These are phyloP conservation scores for Lecanicillium sp. DNA, from an alignment of 2,329 filamentous ascomycete species.

Conservation along the genomic window DNA sequence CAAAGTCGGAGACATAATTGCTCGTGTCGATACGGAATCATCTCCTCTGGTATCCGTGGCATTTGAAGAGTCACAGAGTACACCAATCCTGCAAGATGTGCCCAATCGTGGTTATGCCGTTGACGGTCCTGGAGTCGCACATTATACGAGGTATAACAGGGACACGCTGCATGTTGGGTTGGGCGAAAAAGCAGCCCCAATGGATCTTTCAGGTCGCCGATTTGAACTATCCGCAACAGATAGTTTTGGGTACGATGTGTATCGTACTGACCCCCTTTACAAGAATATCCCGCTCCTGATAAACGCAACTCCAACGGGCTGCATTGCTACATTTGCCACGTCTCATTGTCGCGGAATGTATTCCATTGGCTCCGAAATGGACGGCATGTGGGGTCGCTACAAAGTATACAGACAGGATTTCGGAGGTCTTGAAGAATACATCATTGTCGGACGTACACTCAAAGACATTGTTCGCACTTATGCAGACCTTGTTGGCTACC, in stretches of 20 bases:
- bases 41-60: slow-evolving; percentile 49
- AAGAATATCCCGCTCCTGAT: slow-evolving; percentile 69
- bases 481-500: slow-evolving; percentile 59
- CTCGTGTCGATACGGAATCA: slow-evolving; percentile 39
- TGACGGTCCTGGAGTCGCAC: slow-evolving; percentile 52
- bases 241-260: slow-evolving; percentile 65
- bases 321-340: slow-evolving; percentile 60
- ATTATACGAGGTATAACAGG: slow-evolving; percentile 56
- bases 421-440: slow-evolving; percentile 64
- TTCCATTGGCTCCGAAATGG: slow-evolving; percentile 62
- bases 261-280: slow-evolving; percentile 64
- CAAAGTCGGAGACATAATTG: slow-evolving; percentile 37
- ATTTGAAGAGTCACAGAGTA: slow-evolving; percentile 34
- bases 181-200: slow-evolving; percentile 64
- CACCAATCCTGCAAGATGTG: slow-evolving; percentile 53
- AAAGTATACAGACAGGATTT: slow-evolving; percentile 67
- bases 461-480: slow-evolving; percentile 58
- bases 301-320: slow-evolving; percentile 55
- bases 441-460: slow-evolving; percentile 57
- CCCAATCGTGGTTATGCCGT: slow-evolving; percentile 56
- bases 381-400: slow-evolving; percentile 67
- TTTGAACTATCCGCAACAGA: slow-evolving; percentile 63
- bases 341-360: slow-evolving; percentile 56
- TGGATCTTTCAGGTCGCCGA: slow-evolving; percentile 59
- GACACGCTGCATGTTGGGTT: slow-evolving; percentile 60